phyloP scores from a whole-genome alignment of 129 eudicot species.

The Centella asiatica region DNA sequence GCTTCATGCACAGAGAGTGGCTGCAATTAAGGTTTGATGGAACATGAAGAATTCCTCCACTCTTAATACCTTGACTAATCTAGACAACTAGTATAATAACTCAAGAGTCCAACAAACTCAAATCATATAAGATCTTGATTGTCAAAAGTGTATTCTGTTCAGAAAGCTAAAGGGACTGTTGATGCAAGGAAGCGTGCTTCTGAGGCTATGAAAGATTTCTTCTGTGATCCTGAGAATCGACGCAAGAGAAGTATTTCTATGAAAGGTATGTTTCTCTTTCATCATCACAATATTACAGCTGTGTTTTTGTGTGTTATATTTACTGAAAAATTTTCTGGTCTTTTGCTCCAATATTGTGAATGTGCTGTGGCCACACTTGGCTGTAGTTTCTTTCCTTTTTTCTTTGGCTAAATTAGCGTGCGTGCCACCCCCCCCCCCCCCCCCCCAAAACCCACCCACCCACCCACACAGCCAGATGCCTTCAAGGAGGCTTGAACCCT shows the following conservation, averaged over 20 bases:
- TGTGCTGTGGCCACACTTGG: no score
- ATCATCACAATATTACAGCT: no score
- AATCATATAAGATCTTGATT: neutral
- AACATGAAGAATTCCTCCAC: neutral
- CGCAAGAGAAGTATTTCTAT: slow-evolving; percentile 77
- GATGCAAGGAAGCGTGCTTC: slow-evolving; percentile 88
- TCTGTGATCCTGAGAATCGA: slow-evolving; percentile 83
- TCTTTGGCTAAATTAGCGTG: no score
- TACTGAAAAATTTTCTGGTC: no score
- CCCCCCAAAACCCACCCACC: no score
- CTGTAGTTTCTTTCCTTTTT: no score
- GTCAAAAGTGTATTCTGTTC: slow-evolving; percentile 10
- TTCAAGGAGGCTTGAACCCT: no score
- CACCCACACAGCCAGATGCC: no score
- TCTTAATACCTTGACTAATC: neutral
- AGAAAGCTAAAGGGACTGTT: slow-evolving; percentile 77
- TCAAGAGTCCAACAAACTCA: neutral
- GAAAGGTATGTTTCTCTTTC: slow-evolving; percentile 72
- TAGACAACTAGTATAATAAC: neutral
- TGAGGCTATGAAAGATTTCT: slow-evolving; percentile 72
- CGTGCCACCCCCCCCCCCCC: no score
- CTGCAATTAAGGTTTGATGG: slow-evolving; percentile 86
- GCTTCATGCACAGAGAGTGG: slow-evolving; percentile 84
- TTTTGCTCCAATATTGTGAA: no score
- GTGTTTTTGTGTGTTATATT: no score